These are phyloP conservation scores for Pleurotus citrinopileatus DNA, from an alignment of 768 basidiomycete genomes.

Conservation along the genomic window DNA sequence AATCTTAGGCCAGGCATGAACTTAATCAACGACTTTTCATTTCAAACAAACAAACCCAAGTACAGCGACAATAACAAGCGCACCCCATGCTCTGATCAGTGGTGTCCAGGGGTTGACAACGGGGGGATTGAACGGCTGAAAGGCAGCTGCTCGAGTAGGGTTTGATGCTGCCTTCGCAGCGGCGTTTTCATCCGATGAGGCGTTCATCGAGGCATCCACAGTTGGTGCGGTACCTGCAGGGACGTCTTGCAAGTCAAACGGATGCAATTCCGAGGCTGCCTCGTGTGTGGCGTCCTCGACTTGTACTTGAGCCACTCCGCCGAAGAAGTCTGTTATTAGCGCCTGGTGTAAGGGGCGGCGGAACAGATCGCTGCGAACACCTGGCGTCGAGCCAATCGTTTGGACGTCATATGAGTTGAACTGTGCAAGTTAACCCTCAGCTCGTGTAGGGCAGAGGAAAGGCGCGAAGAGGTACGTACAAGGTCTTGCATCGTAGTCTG, in stretches of 20 bases:
- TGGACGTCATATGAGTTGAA: conserved; percentile 76
- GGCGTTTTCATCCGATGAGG: not conserved
- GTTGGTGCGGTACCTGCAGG: not conserved
- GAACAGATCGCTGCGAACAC: conserved; percentile 88
- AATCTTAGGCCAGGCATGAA: not conserved
- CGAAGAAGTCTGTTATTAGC: conserved; percentile 82
- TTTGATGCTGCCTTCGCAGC: not conserved
- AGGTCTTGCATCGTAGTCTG: conserved; percentile 77
- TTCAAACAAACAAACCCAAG: not conserved
- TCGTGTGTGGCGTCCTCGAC: conserved; percentile 26
- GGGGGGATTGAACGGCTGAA: not conserved
- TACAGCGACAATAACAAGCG: not conserved
- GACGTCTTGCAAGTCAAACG: not conserved
- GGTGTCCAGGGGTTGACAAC: not conserved
- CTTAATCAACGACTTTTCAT: not conserved
- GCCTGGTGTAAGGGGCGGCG: conserved; percentile 56
- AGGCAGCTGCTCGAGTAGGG: not conserved
- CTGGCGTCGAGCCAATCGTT: conserved; percentile 80
- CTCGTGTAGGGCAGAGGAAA: not conserved
- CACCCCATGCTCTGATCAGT: not conserved
- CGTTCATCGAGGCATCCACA: not conserved
- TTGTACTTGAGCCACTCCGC: conserved; percentile 85
- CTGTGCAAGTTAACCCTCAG: conserved; percentile 33
- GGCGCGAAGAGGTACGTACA: conserved; percentile 40
- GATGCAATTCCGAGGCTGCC: not conserved